Conservation (phyloP, 768 basidiomycete genomes). For the Favolaschia claudopus region DNA sequence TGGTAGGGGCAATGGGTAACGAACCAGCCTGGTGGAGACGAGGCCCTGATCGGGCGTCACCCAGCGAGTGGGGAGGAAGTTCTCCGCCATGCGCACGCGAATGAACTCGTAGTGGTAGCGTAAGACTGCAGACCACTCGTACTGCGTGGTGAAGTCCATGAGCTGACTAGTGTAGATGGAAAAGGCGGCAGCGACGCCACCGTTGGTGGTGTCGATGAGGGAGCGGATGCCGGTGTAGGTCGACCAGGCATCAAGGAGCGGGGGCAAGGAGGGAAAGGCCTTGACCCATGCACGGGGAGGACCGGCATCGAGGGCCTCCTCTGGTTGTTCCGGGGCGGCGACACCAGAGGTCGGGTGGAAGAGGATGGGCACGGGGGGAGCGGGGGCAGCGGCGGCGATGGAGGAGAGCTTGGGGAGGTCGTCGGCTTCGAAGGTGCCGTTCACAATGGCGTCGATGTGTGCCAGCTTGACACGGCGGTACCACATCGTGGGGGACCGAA, state of each 20-base stretch:
- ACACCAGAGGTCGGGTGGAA: too few species aligned
- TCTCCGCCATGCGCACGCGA: background rate
- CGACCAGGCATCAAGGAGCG: background rate
- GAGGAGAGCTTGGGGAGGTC: too few species aligned
- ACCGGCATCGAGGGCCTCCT: too few species aligned
- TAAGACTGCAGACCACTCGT: conserved; percentile 1
- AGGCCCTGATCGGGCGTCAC: background rate
- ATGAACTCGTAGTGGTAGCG: conserved; percentile 10
- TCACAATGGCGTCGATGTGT: too few species aligned
- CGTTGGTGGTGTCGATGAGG: background rate
- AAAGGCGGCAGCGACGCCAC: background rate
- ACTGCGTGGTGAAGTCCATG: background rate
- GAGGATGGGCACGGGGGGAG: too few species aligned
- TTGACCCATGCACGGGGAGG: too few species aligned
- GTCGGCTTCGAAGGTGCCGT: too few species aligned
- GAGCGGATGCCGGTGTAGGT: conserved; percentile 1
- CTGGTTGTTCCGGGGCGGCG: too few species aligned
- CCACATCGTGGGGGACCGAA: too few species aligned
- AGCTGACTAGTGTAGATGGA: background rate
- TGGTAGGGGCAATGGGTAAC: background rate
- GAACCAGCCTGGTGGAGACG: background rate
- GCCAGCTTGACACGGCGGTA: too few species aligned
- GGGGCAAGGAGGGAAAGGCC: background rate
- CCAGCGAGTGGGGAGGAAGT: conserved; percentile 7
- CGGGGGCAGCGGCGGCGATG: too few species aligned